Evolutionary conservation across 805 yeast genomes (phyloP).

Genomic region (Saccharomycopsis oosterbeekiorum): DNA sequence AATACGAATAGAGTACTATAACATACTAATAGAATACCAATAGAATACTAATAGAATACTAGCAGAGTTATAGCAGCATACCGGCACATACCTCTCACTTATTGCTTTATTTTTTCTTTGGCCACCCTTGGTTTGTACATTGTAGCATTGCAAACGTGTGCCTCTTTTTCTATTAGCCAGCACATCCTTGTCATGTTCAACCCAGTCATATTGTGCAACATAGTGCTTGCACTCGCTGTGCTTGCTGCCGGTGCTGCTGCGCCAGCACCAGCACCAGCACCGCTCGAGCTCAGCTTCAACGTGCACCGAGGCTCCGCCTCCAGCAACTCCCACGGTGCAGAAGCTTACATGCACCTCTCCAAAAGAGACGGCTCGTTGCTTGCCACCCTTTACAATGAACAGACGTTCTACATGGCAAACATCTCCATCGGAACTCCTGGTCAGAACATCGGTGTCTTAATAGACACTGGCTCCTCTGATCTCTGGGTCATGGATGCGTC

Average conservation of each 20-base stretch:
- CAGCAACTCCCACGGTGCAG: slow-evolving; percentile 2
- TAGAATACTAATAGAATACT: too few relatives aligned
- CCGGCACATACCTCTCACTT: too few relatives aligned
- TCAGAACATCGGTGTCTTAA: slow-evolving; percentile 43
- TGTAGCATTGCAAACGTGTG: too few relatives aligned
- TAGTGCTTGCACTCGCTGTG: not conserved
- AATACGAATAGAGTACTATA: too few relatives aligned
- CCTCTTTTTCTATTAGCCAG: not conserved
- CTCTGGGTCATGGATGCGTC: slow-evolving; percentile 48
- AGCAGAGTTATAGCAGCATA: too few relatives aligned
- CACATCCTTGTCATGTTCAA: not conserved
- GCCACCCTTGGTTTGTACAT: not conserved
- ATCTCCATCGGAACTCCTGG: slow-evolving; percentile 47
- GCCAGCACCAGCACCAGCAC: not conserved
- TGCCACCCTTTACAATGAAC: slow-evolving; percentile 30
- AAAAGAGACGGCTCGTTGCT: slow-evolving; percentile 26
- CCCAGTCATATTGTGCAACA: too few relatives aligned
- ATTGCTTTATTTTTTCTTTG: too few relatives aligned
- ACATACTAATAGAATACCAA: too few relatives aligned
- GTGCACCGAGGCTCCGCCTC: slow-evolving; percentile 14
- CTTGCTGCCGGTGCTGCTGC: not conserved
- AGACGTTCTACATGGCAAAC: slow-evolving; percentile 36
- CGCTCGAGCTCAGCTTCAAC: slow-evolving; percentile 15
- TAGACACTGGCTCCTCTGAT: slow-evolving; percentile 77
- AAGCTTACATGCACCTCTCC: slow-evolving; percentile 3